Conservation (phyloP, 305 asterid species). For the Fraxinus platypoda region DNA sequence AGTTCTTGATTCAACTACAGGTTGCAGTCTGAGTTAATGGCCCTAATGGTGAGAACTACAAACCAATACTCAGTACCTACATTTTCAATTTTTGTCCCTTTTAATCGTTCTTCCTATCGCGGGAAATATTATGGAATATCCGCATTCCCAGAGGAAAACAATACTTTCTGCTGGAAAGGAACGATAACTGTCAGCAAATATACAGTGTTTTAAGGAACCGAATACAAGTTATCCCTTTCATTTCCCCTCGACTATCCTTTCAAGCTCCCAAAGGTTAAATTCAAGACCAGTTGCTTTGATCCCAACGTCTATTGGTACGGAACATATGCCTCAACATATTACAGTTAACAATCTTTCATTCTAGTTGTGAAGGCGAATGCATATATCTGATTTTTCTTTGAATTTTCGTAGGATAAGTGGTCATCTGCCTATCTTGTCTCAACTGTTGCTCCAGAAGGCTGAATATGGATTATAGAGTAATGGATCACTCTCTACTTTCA, state of each 20-base stretch:
- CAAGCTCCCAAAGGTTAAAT: slow-evolving; percentile 82
- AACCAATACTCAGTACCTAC: neutral
- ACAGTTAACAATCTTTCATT: slow-evolving; percentile 42
- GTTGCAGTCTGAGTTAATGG: slow-evolving; percentile 94
- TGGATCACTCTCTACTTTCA: neutral
- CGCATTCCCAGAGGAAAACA: slow-evolving; percentile 90
- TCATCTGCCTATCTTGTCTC: slow-evolving; percentile 66
- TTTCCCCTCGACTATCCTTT: slow-evolving; percentile 78
- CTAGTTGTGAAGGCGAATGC: neutral
- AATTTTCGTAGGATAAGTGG: slow-evolving; percentile 70
- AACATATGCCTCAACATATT: slow-evolving; percentile 87
- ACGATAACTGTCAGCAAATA: slow-evolving; percentile 80
- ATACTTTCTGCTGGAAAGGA: slow-evolving; percentile 91
- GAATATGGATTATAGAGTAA: neutral
- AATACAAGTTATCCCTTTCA: slow-evolving; percentile 69
- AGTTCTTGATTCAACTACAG: slow-evolving; percentile 35
- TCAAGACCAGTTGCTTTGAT: slow-evolving; percentile 87
- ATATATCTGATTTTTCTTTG: neutral
- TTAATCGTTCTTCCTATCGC: neutral
- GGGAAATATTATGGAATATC: slow-evolving; percentile 55
- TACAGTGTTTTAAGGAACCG: slow-evolving; percentile 91
- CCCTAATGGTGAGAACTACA: slow-evolving; percentile 69
- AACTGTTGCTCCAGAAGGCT: slow-evolving; percentile 8
- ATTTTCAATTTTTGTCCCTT: neutral
- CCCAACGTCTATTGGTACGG: slow-evolving; percentile 71